These are phyloP conservation scores for Manihot esculenta DNA, from an alignment of 441 rosid species.

Conservation along the genomic window DNA sequence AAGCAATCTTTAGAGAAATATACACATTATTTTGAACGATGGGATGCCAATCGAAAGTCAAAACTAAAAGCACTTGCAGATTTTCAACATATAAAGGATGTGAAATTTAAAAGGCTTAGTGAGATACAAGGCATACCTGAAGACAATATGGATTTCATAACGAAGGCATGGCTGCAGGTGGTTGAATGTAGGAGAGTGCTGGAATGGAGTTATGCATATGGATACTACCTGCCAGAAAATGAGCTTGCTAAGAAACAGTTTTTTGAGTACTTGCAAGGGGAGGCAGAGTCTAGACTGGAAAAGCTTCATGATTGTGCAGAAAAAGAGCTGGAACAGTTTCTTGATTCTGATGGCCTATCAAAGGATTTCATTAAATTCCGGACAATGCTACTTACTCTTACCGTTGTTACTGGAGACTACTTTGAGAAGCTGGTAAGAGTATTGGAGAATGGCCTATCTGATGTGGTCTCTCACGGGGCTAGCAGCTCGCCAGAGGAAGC, in stretches of 20 bases:
- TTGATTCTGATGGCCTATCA: conserved; percentile 13
- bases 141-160: conserved; percentile 48
- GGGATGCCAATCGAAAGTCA: conserved; percentile 64
- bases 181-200: conserved; percentile 74
- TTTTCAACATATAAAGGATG: conserved; percentile 36
- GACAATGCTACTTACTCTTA: conserved; percentile 33
- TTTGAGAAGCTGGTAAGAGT: conserved; percentile 28
- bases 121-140: conserved; percentile 40
- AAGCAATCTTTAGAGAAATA: conserved; percentile 56
- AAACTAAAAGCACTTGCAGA: conserved; percentile 49
- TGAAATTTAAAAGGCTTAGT: conserved; percentile 44
- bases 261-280: conserved; percentile 49
- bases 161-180: conserved; percentile 74
- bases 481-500: conserved; percentile 6
- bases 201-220: conserved; percentile 80
- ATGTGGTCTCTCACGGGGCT: conserved; percentile 14
- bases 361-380: conserved; percentile 34
- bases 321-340: conserved; percentile 32
- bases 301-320: conserved; percentile 44
- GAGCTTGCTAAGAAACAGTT: conserved; percentile 33
- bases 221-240: conserved; percentile 49
- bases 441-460: conserved; percentile 31
- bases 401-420: conserved; percentile 28
- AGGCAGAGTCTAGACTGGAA: conserved; percentile 43
- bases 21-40: conserved; percentile 70